Conservation (phyloP, 2,329 filamentous ascomycete species). For the Calonectria pseudoturangicola region DNA sequence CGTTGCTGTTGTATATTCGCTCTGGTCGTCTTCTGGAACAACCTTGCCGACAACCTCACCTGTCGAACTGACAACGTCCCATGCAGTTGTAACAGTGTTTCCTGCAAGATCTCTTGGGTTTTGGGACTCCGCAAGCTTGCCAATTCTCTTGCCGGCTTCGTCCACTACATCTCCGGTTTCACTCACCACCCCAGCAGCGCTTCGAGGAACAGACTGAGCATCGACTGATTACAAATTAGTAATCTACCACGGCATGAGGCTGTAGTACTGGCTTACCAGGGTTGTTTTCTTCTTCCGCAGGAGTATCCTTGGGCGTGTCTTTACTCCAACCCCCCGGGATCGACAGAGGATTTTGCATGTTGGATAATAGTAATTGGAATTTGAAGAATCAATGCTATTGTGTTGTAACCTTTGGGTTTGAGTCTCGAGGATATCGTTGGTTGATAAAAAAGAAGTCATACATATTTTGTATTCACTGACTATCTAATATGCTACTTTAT, state of each 20-base stretch:
- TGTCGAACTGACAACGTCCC: conserved; percentile 59
- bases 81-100: conserved; percentile 61
- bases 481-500: neutral
- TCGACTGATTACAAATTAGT: conserved; percentile 48
- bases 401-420: neutral
- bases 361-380: conserved; percentile 28
- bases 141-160: conserved; percentile 64
- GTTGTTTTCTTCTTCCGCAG: conserved; percentile 53
- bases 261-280: conserved; percentile 54
- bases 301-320: conserved; percentile 55
- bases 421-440: conserved; percentile 39
- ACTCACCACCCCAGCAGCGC: conserved; percentile 65
- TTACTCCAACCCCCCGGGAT: conserved; percentile 57
- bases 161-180: conserved; percentile 68
- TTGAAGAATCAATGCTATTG: neutral
- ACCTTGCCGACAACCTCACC: conserved; percentile 67
- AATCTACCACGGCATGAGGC: neutral
- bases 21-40: conserved; percentile 56
- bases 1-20: conserved; percentile 63
- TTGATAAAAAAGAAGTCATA: conserved; percentile 5
- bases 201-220: conserved; percentile 57
- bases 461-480: neutral
- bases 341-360: conserved; percentile 55
- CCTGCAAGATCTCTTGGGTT: conserved; percentile 65
- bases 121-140: conserved; percentile 63